phyloP scores from a whole-genome alignment of 495 filamentous ascomycete genomes.

The Monascus purpureus region DNA sequence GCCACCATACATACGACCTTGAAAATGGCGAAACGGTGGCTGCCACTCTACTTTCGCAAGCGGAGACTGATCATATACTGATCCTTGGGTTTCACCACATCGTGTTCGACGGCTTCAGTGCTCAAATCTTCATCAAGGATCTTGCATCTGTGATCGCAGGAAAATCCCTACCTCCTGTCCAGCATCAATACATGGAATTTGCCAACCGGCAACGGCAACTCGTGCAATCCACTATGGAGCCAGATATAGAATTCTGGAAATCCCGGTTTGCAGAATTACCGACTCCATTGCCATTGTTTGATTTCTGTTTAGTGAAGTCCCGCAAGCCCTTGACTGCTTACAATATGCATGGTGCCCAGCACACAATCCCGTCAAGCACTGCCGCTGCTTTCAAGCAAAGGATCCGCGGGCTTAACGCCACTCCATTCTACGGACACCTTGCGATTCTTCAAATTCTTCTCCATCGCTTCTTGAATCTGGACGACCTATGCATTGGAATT shows the following conservation, averaged over 20 bases:
- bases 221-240: too few species aligned
- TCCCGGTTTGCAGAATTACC: too few species aligned
- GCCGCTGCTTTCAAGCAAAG: background rate
- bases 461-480: slow-evolving; percentile 6
- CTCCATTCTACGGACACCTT: slow-evolving; percentile 21
- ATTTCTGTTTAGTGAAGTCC: too few species aligned
- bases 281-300: too few species aligned
- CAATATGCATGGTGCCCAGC: too few species aligned
- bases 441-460: slow-evolving; percentile 11
- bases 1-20: slow-evolving; percentile 1
- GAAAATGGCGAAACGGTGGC: slow-evolving; percentile 2
- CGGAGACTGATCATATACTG: slow-evolving; percentile 1
- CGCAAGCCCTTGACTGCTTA: too few species aligned
- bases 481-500: slow-evolving; percentile 13
- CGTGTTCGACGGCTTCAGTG: slow-evolving; percentile 21
- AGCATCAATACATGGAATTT: too few species aligned
- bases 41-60: slow-evolving; percentile 3
- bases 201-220: too few species aligned
- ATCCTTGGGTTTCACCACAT: slow-evolving; percentile 20
- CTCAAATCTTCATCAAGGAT: slow-evolving; percentile 11
- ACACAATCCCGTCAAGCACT: too few species aligned
- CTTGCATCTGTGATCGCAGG: too few species aligned
- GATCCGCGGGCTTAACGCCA: slow-evolving; percentile 1
- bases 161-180: too few species aligned
- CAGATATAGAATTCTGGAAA: too few species aligned